Base-by-base conservation (phyloP, 805 yeast species). In the Teunomyces barrocoloradensis region DNA sequence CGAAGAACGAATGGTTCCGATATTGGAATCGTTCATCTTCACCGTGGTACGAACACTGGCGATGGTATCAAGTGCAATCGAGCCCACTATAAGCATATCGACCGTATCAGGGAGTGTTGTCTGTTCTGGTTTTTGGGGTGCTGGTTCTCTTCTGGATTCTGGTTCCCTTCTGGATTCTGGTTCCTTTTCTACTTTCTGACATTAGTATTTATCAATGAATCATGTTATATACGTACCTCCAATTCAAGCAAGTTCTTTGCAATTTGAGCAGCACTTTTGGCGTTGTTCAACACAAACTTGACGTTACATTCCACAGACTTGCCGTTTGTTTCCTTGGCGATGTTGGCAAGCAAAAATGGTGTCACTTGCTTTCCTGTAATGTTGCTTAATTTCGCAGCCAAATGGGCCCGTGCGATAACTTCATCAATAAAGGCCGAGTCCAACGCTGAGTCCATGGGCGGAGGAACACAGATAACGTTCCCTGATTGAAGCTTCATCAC, bases 381-480 rank as follows among this genome's bases (percentile, higher is more conserved):
- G 0, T 82, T 82, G 28, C 59, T 51, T 5, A 50, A 43, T 5
- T 68, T 68, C 1, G 96, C 95, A 46, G 79, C 82, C 2, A 46
- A 48, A 40, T 77, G 74, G 0, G 96, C 89, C 6, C 69, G 66
- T 3, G 73, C 75, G 45, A 89, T 87, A 15, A 87, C 75, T 1
- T 50, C 59, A 48, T 73, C 72, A 21, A 89, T 85, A 42, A 76
- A 68, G 0, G 58, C 68, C 3, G 79, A 70, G 27, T 78, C 75
- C 47, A 89, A 64, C 0, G 95, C 89, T 33, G 75, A 63, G 3
- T 78, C 77, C 6, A 57, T 62, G 0, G 96, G 95, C 0, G 96
- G 91, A 0, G 96, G 96, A 9, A 87, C 75, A 60, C 96, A 89
- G 55, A 89, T 81, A 9, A 90, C 75, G 49, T 74, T 80, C 0